Evolutionary conservation across 2,329 filamentous ascomycete genomes (phyloP), one percentile per base, ranked within the genome.

Genomic region (Blumeriella jaapii): DNA sequence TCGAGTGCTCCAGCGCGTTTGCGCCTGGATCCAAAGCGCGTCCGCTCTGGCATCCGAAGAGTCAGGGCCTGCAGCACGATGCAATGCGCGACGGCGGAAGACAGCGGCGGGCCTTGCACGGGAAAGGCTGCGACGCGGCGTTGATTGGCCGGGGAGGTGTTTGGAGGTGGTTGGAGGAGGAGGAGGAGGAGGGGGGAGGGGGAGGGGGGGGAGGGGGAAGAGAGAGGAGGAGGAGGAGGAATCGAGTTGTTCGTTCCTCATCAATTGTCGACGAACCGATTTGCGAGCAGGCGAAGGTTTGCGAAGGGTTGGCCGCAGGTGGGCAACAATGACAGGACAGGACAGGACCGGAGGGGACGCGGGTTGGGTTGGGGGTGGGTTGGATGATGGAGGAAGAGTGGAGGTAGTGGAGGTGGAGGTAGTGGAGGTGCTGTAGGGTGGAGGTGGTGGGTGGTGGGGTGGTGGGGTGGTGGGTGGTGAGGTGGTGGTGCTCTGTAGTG

Each of bases 1-100:
- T 44, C 28, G 34, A 29, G 32, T 26, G 28, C 38, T 37, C 42
- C 40, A 46, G 44, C 49, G 46, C 49, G 42, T 40, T 39, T 40
- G 47, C 48, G 48, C 48, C 36, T 36, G 32, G 38, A 38, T 40
- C 38, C 40, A 41, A 40, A 41, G 38, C 37, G 25, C 20, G 18
- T 40, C 31, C 27, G 24, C 19, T 22, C 33, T 35, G 25, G 33
- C 33, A 35, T 35, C 25, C 25, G 25, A 35, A n/a, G 33, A 33
- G 39, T 37, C 32, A 36, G 35, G 28, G 23, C 33, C 35, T 40
- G 39, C 35, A 38, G 36, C 26, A 39, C 30, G 40, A 44, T 43
- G 35, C 39, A 35, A 44, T 43, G 35, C 39, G 36, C 26, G 30
- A 14, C 28, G 23, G 29, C 34, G 40, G 29, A 26, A 36, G 23